Evolutionary conservation across 768 basidiomycete genomes (phyloP).

Genomic region (Termitomyces sp.): DNA sequence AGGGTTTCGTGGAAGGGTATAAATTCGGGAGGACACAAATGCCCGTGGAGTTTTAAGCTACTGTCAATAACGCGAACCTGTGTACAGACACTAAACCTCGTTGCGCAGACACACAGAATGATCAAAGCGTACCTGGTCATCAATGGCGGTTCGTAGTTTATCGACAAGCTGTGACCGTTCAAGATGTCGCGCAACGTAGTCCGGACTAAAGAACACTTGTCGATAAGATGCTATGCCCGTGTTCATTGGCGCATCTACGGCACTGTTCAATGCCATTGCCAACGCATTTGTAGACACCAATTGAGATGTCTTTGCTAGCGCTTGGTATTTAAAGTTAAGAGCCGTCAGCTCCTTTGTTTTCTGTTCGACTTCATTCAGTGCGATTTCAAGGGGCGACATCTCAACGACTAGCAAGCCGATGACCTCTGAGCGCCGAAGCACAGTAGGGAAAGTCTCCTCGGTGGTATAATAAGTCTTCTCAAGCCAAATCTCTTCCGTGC

Average conservation of each 20-base stretch:
- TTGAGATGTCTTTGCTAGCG: conserved; percentile 73
- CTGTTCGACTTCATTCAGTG: conserved; percentile 72
- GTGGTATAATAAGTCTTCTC: conserved; percentile 88
- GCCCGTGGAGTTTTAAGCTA: conserved; percentile 78
- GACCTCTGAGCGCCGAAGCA: conserved; percentile 85
- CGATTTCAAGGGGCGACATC: conserved; percentile 82
- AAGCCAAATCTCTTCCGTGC: conserved; percentile 72
- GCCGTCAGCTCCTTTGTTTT: conserved; percentile 74
- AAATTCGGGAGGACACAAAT: conserved; percentile 83
- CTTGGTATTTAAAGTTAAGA: conserved; percentile 65
- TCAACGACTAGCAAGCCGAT: conserved; percentile 63
- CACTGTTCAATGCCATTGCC: conserved; percentile 82
- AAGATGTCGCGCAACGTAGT: conserved; percentile 63
- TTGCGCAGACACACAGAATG: neutral
- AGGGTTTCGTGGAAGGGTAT: conserved; percentile 89
- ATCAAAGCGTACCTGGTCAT: conserved; percentile 71
- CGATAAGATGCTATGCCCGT: conserved; percentile 78
- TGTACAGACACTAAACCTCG: neutral
- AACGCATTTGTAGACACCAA: conserved; percentile 72
- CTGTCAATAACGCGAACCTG: conserved; percentile 78
- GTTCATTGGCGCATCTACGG: conserved; percentile 76
- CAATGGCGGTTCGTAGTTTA: conserved; percentile 67
- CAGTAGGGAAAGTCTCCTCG: conserved; percentile 87
- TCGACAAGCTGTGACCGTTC: conserved; percentile 68
- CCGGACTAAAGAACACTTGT: conserved; percentile 65